Evolutionary conservation across 108 stramenopile species (phyloP).

Genomic region (Nitzschia putrida): DNA sequence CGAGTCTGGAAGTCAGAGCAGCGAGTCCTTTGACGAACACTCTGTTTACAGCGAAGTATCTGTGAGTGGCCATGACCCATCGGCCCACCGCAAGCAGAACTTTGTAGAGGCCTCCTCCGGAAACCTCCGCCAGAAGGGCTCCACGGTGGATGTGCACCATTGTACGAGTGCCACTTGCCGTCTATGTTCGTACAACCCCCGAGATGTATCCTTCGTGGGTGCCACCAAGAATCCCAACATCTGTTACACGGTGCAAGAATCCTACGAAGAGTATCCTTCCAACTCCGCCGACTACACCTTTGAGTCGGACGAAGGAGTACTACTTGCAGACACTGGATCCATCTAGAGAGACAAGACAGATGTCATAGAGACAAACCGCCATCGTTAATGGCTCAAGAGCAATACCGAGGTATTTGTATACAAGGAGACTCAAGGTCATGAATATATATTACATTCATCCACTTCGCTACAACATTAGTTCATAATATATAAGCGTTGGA

Average conservation of each 20-base stretch:
- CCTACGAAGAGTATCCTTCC: not conserved
- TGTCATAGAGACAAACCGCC: not conserved
- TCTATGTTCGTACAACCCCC: constrained; percentile 33
- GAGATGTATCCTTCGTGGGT: constrained; percentile 26
- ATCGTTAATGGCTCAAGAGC: too few species aligned
- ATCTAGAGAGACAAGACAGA: not conserved
- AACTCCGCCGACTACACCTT: not conserved
- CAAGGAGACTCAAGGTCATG: too few species aligned
- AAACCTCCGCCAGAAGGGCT: constrained; percentile 30
- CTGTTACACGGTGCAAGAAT: not conserved
- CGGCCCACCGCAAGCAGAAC: constrained; percentile 16
- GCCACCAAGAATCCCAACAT: not conserved
- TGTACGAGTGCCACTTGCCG: constrained; percentile 46
- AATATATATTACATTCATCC: too few species aligned
- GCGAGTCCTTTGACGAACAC: constrained; percentile 16
- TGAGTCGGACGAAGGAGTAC: not conserved
- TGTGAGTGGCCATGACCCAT: constrained; percentile 11
- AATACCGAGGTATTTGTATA: too few species aligned
- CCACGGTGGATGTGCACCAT: constrained; percentile 46
- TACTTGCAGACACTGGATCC: not conserved
- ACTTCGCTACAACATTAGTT: too few species aligned
- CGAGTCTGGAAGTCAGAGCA: not conserved
- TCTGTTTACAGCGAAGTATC: constrained; percentile 7
- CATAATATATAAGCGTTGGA: too few species aligned
- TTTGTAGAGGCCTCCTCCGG: constrained; percentile 5